Base-by-base conservation (phyloP, 2,329 filamentous ascomycete genomes). In the Pestalotiopsis sp. region DNA sequence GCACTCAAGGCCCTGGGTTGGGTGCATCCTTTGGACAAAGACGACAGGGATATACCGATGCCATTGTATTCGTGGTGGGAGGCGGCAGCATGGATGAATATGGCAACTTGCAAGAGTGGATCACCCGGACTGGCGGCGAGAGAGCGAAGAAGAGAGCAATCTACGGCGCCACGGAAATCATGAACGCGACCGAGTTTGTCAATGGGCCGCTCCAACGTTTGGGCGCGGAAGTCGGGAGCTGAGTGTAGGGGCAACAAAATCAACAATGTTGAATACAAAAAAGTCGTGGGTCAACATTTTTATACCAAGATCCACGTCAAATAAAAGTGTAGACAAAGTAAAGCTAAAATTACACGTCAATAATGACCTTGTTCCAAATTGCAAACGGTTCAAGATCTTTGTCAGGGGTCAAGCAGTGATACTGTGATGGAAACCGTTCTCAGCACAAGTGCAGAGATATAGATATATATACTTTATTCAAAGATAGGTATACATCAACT, bases 11-110 rank as follows among this genome's bases (percentile, higher is more conserved):
- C 0, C 80, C 84, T 0, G 94, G 94, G 3, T 93, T 92, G 27
- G 87, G 89, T 41, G 95, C 94, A 6, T 97, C 90, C 67, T 98
- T 98, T 80, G 96, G 95, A 1, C 95, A 98, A 81, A 85, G 94
- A 70, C 86, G 95, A 67, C 95, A 97, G 76, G 94, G 94, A 0
- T 98, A 95, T 80, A 93, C 90, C 63, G 95, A 97, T 76, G 93
- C 94, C 1, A 91, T 97, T 67, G 94, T 97, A n/a, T 97, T 98
- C 78, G 95, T 94, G 0, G 94, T 97, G 3, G 96, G 96, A 4
- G 96, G 97, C 61, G 96, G 96, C 57, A 98, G 94, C 78, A 98
- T 99, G 93, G 96, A 99, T 75, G 96, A 99, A 80, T 99, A 98
- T 78, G 95, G 95, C 23, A 99, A 99, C 80, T 80, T 99, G 78